Conservation (phyloP, 2,329 filamentous ascomycete species). For the Aureobasidium lini region DNA sequence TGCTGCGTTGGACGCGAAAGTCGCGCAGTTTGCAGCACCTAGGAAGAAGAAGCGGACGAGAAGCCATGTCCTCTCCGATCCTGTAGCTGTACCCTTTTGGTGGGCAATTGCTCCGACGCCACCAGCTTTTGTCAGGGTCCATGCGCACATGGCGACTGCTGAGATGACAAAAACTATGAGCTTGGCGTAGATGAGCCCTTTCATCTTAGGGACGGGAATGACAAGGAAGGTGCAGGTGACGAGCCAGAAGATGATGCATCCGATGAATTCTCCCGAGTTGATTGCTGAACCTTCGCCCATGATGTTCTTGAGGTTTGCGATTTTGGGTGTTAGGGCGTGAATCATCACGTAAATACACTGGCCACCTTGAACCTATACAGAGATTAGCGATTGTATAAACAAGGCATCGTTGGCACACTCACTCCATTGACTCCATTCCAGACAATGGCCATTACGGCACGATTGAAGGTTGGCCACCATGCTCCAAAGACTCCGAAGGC, state of each 20-base stretch:
- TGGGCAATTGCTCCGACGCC: conserved; percentile 4
- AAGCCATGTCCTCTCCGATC: conserved; percentile 24
- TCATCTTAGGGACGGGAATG: not conserved
- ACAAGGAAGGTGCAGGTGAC: conserved; percentile 1
- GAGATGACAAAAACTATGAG: not conserved
- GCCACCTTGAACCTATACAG: not conserved
- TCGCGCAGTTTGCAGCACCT: conserved; percentile 28
- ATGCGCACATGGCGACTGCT: not conserved
- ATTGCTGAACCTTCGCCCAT: conserved; percentile 3
- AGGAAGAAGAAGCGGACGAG: conserved; percentile 33
- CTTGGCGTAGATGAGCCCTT: conserved; percentile 1
- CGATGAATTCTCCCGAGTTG: not conserved
- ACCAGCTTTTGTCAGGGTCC: conserved; percentile 5
- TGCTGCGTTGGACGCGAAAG: conserved; percentile 35
- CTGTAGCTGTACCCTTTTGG: not conserved
- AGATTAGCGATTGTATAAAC: not conserved
- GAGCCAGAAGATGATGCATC: conserved; percentile 3
- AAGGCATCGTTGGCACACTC: not conserved
- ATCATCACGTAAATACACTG: conserved; percentile 8
- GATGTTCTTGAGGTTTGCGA: conserved; percentile 3
- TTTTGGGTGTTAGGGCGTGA: not conserved
- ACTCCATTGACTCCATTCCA: conserved; percentile 30
- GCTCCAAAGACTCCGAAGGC: conserved; percentile 40
- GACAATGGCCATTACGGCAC: conserved; percentile 40
- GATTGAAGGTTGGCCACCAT: conserved; percentile 38